Percentiles rank a stretch among this genome's conserved stretches.
phyloP scores from a whole-genome alignment of 805 yeast genomes.

The Limtongia smithiae region DNA sequence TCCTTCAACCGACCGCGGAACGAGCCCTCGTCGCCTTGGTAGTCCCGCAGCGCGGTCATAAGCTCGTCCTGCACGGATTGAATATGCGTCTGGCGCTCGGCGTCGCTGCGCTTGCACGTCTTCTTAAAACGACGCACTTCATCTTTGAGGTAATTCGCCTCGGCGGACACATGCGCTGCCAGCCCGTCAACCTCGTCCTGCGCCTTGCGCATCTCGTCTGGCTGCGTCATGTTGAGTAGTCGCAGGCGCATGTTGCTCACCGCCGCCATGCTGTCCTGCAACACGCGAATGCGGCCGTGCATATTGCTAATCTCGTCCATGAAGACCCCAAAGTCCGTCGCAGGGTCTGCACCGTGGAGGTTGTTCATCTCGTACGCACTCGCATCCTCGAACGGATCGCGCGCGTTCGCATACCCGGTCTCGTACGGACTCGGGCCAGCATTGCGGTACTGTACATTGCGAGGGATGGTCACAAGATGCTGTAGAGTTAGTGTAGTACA shows the following conservation, averaged over 20 bases:
- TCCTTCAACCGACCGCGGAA: not conserved
- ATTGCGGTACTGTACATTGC: no score
- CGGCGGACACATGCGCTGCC: not conserved
- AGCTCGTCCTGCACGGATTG: constrained; percentile 3
- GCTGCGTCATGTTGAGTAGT: not conserved
- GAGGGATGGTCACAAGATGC: no score
- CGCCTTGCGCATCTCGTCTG: not conserved
- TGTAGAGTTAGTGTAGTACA: no score
- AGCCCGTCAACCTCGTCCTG: constrained; percentile 6
- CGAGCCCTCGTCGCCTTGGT: constrained; percentile 1
- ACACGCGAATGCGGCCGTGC: not conserved
- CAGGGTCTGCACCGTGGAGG: no score
- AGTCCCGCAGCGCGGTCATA: not conserved
- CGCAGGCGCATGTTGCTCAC: constrained; percentile 8
- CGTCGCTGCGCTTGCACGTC: constrained; percentile 6
- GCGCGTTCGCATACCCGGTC: not conserved
- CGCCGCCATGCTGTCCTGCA: not conserved
- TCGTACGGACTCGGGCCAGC: not conserved
- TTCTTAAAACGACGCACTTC: constrained; percentile 2
- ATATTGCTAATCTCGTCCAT: constrained; percentile 10
- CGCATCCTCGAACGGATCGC: not conserved
- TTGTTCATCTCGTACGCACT: constrained; percentile 7
- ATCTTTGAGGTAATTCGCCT: constrained; percentile 4
- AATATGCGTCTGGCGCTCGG: constrained; percentile 3
- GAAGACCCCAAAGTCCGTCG: constrained; percentile 5